Conservation (phyloP, 768 basidiomycete species). For the Termitomyces sp. region DNA sequence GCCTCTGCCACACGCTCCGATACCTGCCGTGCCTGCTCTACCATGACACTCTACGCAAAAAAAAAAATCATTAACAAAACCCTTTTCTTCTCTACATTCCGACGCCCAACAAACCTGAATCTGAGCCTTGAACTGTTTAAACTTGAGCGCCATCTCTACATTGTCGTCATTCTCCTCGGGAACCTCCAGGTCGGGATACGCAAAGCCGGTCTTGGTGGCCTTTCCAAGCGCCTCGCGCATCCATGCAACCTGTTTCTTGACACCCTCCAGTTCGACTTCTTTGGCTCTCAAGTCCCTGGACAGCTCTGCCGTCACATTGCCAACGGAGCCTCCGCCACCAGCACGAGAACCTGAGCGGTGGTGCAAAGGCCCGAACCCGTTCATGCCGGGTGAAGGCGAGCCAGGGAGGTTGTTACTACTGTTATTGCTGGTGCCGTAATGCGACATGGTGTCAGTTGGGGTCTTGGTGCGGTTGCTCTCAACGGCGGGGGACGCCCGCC, state of each 20-base stretch:
- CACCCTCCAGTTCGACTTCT: slow-evolving; percentile 72
- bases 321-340: slow-evolving; percentile 46
- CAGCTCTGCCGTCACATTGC: slow-evolving; percentile 70
- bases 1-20: slow-evolving; percentile 78
- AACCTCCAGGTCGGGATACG: slow-evolving; percentile 45
- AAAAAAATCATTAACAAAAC: neutral
- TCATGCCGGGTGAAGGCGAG: slow-evolving; percentile 43
- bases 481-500: slow-evolving; percentile 36
- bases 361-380: slow-evolving; percentile 42
- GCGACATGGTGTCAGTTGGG: slow-evolving; percentile 40
- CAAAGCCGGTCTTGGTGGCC: slow-evolving; percentile 76
- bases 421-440: neutral
- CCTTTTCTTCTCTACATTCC: neutral
- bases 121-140: slow-evolving; percentile 85
- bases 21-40: slow-evolving; percentile 68
- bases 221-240: slow-evolving; percentile 75
- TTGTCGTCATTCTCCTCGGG: slow-evolving; percentile 37
- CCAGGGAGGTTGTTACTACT: slow-evolving; percentile 25
- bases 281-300: slow-evolving; percentile 76
- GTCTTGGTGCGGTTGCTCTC: slow-evolving; percentile 43
- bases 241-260: slow-evolving; percentile 78
- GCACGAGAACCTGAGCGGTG: slow-evolving; percentile 32
- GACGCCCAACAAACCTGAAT: slow-evolving; percentile 62
- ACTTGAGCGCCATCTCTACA: slow-evolving; percentile 67
- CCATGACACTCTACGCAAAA: slow-evolving; percentile 52